These are phyloP conservation scores for Fremontodendron californicum DNA, from an alignment of 345 rosid species.

Conservation along the genomic window DNA sequence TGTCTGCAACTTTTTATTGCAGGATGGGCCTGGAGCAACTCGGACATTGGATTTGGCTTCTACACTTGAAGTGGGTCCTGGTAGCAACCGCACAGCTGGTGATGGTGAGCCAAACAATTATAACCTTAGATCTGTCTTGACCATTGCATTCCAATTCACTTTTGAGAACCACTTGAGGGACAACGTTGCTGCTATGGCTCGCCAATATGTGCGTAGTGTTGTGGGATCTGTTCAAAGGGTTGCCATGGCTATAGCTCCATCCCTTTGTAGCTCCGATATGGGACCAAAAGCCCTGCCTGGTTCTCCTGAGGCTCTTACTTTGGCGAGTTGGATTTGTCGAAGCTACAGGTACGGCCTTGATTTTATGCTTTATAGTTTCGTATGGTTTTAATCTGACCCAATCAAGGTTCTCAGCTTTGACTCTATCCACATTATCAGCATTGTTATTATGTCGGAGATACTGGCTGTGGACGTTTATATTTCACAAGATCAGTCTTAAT, in stretches of 20 bases:
- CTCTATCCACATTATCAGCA: background rate
- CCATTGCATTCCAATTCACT: constrained; percentile 87
- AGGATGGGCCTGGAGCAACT: constrained; percentile 63
- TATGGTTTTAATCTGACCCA: background rate
- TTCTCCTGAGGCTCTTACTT: constrained; percentile 89
- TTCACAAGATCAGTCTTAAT: background rate
- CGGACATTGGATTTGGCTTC: constrained; percentile 93
- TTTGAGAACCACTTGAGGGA: constrained; percentile 81
- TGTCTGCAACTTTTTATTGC: constrained; percentile 4
- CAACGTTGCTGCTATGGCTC: constrained; percentile 93
- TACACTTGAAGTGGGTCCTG: constrained; percentile 62
- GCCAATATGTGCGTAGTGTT: constrained; percentile 79
- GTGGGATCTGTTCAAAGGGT: constrained; percentile 97
- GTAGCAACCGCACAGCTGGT: constrained; percentile 51
- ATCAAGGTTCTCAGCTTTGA: background rate
- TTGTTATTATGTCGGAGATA: background rate
- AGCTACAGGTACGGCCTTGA: constrained; percentile 66
- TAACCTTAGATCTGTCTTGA: constrained; percentile 77
- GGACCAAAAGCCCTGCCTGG: constrained; percentile 65
- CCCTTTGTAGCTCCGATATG: constrained; percentile 40
- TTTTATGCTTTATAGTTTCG: background rate
- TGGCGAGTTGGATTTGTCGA: constrained; percentile 72
- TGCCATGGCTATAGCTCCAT: constrained; percentile 90
- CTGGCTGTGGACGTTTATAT: background rate
- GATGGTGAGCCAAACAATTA: constrained; percentile 52